Percentiles rank a stretch among this genome's conserved stretches.
These are phyloP conservation scores for Solanum clarkiae DNA, from an alignment of 257 asterid species.

Conservation along the genomic window DNA sequence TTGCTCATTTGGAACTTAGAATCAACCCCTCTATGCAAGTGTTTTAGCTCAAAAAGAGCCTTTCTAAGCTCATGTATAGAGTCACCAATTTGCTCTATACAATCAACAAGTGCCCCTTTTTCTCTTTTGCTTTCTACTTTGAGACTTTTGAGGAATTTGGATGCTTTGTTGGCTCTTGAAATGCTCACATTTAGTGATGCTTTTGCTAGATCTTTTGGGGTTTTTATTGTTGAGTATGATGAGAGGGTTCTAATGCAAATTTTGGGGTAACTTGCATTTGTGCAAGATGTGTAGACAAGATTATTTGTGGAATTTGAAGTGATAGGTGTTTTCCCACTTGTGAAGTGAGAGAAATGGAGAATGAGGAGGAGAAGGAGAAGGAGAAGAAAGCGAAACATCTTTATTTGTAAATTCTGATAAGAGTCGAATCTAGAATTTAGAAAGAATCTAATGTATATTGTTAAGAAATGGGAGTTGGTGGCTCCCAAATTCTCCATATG, in stretches of 20 bases:
- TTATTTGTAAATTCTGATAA: not conserved
- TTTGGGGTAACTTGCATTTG: conserved; percentile 79
- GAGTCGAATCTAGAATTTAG: not conserved
- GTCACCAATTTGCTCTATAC: conserved; percentile 68
- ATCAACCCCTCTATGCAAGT: conserved; percentile 41
- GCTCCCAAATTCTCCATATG: too few relatives aligned
- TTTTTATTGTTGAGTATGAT: conserved; percentile 33
- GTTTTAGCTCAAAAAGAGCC: conserved; percentile 46
- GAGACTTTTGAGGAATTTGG: conserved; percentile 27
- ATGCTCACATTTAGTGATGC: conserved; percentile 67
- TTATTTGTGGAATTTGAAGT: conserved; percentile 16
- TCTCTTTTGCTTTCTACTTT: conserved; percentile 33
- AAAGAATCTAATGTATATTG: too few relatives aligned
- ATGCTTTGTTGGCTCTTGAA: conserved; percentile 29
- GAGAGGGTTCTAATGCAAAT: conserved; percentile 74
- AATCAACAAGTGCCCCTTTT: conserved; percentile 47
- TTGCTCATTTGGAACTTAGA: conserved; percentile 84
- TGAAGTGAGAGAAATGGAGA: not conserved
- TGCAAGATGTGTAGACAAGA: conserved; percentile 55
- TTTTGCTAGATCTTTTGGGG: conserved; percentile 54
- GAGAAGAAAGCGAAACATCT: not conserved
- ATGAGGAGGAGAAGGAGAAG: not conserved
- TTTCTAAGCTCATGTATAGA: conserved; percentile 53
- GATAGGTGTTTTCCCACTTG: not conserved
- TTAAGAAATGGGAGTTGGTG: too few relatives aligned